Percentiles rank a stretch among this genome's conserved stretches.
Conservation (phyloP, 129 eudicot species). For the Flaveria sonorensis region DNA sequence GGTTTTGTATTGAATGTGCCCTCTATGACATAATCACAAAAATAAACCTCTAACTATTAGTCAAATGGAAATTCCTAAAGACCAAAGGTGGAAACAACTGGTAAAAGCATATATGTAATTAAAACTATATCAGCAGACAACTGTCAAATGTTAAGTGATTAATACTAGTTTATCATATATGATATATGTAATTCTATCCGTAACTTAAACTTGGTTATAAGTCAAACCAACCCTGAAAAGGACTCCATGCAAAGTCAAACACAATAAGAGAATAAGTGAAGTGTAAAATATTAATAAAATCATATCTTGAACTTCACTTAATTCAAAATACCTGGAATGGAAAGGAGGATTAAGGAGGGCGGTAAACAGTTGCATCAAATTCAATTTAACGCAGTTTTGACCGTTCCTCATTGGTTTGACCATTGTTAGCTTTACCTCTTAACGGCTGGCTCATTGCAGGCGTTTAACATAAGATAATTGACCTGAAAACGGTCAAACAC, state of each 20-base stretch:
- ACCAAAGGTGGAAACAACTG: not conserved
- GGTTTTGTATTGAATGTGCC: not conserved
- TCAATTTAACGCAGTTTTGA: not conserved
- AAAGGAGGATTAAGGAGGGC: not conserved
- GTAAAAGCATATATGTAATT: not conserved
- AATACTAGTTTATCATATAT: not conserved
- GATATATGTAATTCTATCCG: conserved; percentile 5
- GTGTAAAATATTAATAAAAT: not conserved
- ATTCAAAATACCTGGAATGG: not conserved
- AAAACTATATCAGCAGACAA: not conserved
- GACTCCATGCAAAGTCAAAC: not conserved
- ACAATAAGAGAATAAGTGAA: not conserved
- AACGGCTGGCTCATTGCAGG: not conserved
- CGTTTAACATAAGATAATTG: not conserved
- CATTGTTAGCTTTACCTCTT: conserved; percentile 16
- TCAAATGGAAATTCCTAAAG: not conserved
- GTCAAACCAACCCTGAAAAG: conserved; percentile 8
- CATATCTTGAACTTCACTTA: not conserved
- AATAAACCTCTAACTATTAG: not conserved
- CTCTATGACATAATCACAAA: too few species aligned
- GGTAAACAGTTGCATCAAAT: not conserved
- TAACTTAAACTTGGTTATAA: conserved; percentile 2
- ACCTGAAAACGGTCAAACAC: not conserved
- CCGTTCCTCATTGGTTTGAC: conserved; percentile 11
- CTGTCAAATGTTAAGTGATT: not conserved